Conservation (phyloP, 495 filamentous ascomycete genomes). For the Penicillium antarcticum region DNA sequence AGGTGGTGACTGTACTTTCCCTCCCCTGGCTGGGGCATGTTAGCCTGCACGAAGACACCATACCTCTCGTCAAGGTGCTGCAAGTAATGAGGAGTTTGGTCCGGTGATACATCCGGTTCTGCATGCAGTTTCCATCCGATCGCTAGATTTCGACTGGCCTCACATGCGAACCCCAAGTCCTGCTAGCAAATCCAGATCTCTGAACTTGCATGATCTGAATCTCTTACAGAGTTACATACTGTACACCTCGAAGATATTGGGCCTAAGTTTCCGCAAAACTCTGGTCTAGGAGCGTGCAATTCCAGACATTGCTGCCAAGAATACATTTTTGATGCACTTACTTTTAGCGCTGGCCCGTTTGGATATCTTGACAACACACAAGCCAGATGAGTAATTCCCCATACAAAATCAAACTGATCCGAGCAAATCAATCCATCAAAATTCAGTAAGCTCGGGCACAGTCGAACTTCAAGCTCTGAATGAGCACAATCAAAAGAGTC, state of each 20-base stretch:
- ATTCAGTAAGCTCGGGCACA: not conserved
- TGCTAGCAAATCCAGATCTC: not conserved
- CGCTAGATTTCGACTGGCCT: conserved; percentile 8
- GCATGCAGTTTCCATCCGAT: not conserved
- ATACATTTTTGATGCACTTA: conserved; percentile 13
- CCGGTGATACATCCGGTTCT: too few species aligned
- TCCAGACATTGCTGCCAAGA: conserved; percentile 11
- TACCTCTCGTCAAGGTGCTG: not conserved
- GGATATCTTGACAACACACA: conserved; percentile 7
- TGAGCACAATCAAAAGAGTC: conserved; percentile 24
- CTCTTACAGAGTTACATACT: conserved; percentile 19
- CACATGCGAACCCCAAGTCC: not conserved
- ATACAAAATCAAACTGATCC: not conserved
- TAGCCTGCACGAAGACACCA: not conserved
- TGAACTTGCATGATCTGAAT: conserved; percentile 23
- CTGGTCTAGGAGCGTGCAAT: conserved; percentile 21
- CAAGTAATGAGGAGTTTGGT: not conserved
- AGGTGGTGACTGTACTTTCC: conserved; percentile 15
- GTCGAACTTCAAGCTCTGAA: conserved; percentile 9
- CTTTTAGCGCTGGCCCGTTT: conserved; percentile 23
- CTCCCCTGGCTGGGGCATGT: too few species aligned
- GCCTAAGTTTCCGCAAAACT: conserved; percentile 7
- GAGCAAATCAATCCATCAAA: not conserved
- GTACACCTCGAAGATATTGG: conserved; percentile 21
- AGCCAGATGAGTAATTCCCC: not conserved